These are phyloP conservation scores for Triglochin maritima DNA, from an alignment of 106 monocot species.

Conservation along the genomic window DNA sequence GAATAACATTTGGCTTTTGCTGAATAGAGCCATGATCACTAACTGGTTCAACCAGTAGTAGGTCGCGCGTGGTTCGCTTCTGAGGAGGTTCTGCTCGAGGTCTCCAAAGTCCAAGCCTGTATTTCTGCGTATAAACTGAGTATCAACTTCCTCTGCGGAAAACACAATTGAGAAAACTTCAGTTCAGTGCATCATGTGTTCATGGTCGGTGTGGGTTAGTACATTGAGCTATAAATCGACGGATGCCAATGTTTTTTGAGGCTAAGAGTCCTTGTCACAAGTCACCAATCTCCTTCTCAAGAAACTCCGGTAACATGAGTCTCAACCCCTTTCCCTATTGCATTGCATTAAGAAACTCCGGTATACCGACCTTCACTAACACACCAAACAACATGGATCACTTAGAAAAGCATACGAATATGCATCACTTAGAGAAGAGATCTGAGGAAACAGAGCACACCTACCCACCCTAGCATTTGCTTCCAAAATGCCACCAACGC, in stretches of 20 bases:
- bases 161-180: no score
- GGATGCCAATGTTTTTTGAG: constrained; percentile 79
- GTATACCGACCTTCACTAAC: constrained; percentile 64
- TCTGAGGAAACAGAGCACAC: neutral
- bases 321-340: constrained; percentile 65
- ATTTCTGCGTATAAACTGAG: constrained; percentile 11
- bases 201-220: neutral
- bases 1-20: no score
- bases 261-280: constrained; percentile 62
- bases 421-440: neutral
- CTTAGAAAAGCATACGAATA: neutral
- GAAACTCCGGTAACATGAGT: constrained; percentile 52
- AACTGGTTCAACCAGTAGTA: no score
- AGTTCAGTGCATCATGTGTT: neutral
- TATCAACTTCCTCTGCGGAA: constrained; percentile 12
- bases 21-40: no score
- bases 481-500: constrained; percentile 13
- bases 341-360: constrained; percentile 68
- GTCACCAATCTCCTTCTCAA: constrained; percentile 70
- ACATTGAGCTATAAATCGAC: neutral
- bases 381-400: neutral
- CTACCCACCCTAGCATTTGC: constrained; percentile 7
- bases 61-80: no score
- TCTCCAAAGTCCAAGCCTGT: constrained; percentile 13
- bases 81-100: constrained; percentile 7